phyloP scores from a whole-genome alignment of 2,329 filamentous ascomycete species.

The Colletotrichum navitas region DNA sequence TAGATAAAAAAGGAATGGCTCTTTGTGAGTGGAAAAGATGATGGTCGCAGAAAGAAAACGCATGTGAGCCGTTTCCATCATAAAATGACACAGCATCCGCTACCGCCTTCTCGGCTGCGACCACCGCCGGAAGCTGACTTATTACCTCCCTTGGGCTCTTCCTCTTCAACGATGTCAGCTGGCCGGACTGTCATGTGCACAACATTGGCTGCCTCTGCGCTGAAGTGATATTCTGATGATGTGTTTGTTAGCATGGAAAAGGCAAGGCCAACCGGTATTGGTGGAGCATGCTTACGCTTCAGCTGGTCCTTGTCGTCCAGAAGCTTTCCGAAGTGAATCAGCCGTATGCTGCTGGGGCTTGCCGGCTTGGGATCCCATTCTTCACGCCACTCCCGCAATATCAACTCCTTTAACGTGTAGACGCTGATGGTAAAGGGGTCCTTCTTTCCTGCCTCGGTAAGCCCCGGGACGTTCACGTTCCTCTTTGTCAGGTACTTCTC shows the following conservation, averaged over 20 bases:
- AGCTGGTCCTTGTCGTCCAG: slow-evolving; percentile 89
- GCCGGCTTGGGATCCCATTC: slow-evolving; percentile 92
- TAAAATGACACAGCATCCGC: slow-evolving; percentile 66
- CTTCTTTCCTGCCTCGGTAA: slow-evolving; percentile 68
- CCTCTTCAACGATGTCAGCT: slow-evolving; percentile 85
- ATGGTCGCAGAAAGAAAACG: slow-evolving; percentile 8
- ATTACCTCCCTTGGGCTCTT: slow-evolving; percentile 78
- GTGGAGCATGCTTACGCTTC: slow-evolving; percentile 72
- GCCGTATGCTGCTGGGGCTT: slow-evolving; percentile 87
- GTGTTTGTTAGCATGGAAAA: slow-evolving; percentile 31
- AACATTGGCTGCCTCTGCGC: slow-evolving; percentile 80
- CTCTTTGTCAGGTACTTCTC: slow-evolving; percentile 86
- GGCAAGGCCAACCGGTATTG: not conserved
- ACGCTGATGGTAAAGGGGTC: slow-evolving; percentile 93
- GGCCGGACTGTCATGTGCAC: slow-evolving; percentile 96
- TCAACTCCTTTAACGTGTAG: slow-evolving; percentile 94
- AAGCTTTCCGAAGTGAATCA: slow-evolving; percentile 93
- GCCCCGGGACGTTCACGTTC: slow-evolving; percentile 80
- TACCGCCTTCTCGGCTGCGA: slow-evolving; percentile 55
- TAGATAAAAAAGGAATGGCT: slow-evolving; percentile 33
- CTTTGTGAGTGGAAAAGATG: slow-evolving; percentile 9
- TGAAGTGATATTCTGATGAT: slow-evolving; percentile 80
- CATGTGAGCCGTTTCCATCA: slow-evolving; percentile 47
- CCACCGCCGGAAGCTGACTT: slow-evolving; percentile 57
- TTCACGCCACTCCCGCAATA: slow-evolving; percentile 90